Evolutionary conservation across 2,329 filamentous ascomycete genomes (phyloP).

Genomic region (Phialocephala subalpina): DNA sequence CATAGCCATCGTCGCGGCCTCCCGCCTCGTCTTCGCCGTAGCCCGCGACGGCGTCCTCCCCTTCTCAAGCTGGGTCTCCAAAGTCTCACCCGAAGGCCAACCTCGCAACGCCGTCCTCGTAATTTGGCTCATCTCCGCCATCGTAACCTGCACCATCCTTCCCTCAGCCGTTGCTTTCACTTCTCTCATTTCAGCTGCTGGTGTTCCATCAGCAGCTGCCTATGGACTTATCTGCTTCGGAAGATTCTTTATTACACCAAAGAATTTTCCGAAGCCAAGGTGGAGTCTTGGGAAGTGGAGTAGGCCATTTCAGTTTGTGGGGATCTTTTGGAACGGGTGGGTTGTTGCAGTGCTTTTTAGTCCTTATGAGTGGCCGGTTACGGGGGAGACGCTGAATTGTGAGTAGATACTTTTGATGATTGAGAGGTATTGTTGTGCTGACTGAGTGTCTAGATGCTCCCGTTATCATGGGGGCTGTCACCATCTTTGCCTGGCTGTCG

Average conservation of each 20-base stretch:
- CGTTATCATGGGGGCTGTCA: slow-evolving; percentile 58
- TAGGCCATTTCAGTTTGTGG: slow-evolving; percentile 56
- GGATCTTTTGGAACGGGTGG: slow-evolving; percentile 58
- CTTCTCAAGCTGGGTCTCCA: slow-evolving; percentile 64
- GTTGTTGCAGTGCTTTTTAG: slow-evolving; percentile 57
- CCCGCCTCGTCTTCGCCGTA: slow-evolving; percentile 67
- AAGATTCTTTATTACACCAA: slow-evolving; percentile 55
- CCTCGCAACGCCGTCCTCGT: slow-evolving; percentile 67
- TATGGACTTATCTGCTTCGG: slow-evolving; percentile 60
- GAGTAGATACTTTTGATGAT: slow-evolving; percentile 29
- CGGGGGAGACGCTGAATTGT: slow-evolving; percentile 54
- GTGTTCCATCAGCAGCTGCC: slow-evolving; percentile 59
- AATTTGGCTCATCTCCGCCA: slow-evolving; percentile 60
- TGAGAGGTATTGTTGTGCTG: background rate
- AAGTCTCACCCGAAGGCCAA: slow-evolving; percentile 59
- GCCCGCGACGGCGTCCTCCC: slow-evolving; percentile 67
- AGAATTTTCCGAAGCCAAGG: slow-evolving; percentile 54
- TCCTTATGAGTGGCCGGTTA: slow-evolving; percentile 54
- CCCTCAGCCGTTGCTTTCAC: slow-evolving; percentile 62
- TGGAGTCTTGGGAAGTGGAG: slow-evolving; percentile 55
- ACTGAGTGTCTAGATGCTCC: slow-evolving; percentile 50
- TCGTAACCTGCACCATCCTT: slow-evolving; percentile 66
- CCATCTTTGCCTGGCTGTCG: slow-evolving; percentile 55
- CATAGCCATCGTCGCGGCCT: slow-evolving; percentile 65
- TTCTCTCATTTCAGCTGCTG: slow-evolving; percentile 60